Evolutionary conservation across 2,329 filamentous ascomycete genomes (phyloP).

Genomic region (Fusarium vanettenii): DNA sequence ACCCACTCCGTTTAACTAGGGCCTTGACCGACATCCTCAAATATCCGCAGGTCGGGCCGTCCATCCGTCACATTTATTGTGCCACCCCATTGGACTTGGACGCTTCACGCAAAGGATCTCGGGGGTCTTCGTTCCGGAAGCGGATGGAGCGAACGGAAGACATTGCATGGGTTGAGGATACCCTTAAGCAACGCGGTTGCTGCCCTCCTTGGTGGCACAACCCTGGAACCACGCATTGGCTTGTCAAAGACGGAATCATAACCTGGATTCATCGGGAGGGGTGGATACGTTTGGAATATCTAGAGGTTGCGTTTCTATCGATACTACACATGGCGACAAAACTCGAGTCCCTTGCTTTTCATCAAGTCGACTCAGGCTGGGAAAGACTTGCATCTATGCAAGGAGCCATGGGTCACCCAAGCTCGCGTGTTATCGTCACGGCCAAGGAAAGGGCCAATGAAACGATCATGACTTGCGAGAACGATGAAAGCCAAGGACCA

Average conservation of each 20-base stretch:
- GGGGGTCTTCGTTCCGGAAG: neutral
- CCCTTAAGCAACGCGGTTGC: neutral
- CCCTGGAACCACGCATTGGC: neutral
- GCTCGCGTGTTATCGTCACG: neutral
- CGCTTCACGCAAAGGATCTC: neutral
- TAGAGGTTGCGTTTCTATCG: neutral
- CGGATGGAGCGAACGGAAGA: neutral
- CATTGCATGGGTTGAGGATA: neutral
- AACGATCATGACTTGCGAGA: neutral
- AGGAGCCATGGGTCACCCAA: neutral
- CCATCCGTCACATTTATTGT: constrained; percentile 18
- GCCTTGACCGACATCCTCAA: constrained; percentile 5
- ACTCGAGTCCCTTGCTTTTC: constrained; percentile 8
- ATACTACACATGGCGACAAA: constrained; percentile 8
- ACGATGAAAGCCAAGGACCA: neutral
- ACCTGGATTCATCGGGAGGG: constrained; percentile 1
- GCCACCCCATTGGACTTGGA: neutral
- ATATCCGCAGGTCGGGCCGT: constrained; percentile 12
- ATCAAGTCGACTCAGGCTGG: neutral
- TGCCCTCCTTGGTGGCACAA: constrained; percentile 9
- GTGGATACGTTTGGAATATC: neutral
- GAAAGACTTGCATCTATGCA: neutral
- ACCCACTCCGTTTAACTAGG: neutral
- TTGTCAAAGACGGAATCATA: neutral
- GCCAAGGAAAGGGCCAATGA: neutral